These are phyloP conservation scores for Ceratopteris richardii DNA, from an alignment of 75 land plant genomes.

Conservation along the genomic window DNA sequence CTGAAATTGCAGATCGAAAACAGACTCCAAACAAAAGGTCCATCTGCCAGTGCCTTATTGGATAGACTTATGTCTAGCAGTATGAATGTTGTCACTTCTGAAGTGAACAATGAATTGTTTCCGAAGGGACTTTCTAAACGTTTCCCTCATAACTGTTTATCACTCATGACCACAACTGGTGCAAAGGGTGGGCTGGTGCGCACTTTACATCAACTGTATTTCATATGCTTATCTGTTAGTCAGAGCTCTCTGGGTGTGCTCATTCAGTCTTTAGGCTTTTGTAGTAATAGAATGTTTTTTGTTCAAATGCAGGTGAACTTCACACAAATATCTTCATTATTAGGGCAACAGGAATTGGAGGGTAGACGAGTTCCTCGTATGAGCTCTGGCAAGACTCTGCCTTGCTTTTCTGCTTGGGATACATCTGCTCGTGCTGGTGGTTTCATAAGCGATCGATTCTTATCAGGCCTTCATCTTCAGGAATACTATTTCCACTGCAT, in stretches of 20 bases:
- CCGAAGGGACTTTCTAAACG: conserved; percentile 72
- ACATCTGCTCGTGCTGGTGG: conserved; percentile 81
- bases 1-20: conserved; percentile 53
- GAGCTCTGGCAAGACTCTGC: conserved; percentile 93
- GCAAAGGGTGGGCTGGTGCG: conserved; percentile 90
- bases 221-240: not conserved
- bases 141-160: conserved; percentile 69
- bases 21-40: conserved; percentile 54
- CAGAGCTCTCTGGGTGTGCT: not conserved
- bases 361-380: conserved; percentile 97
- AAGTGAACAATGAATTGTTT: conserved; percentile 47
- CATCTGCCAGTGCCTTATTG: conserved; percentile 50
- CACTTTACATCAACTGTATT: not conserved
- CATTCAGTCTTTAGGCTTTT: too few species aligned
- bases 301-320: conserved; percentile 87
- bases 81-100: conserved; percentile 44
- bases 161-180: conserved; percentile 86
- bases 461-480: conserved; percentile 89
- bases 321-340: conserved; percentile 75
- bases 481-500: conserved; percentile 98
- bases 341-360: conserved; percentile 94
- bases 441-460: conserved; percentile 81
- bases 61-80: conserved; percentile 72
- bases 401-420: conserved; percentile 95
- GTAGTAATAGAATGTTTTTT: too few species aligned